Base-by-base conservation (phyloP, 768 basidiomycete genomes). In the Coprinopsis sp. region DNA sequence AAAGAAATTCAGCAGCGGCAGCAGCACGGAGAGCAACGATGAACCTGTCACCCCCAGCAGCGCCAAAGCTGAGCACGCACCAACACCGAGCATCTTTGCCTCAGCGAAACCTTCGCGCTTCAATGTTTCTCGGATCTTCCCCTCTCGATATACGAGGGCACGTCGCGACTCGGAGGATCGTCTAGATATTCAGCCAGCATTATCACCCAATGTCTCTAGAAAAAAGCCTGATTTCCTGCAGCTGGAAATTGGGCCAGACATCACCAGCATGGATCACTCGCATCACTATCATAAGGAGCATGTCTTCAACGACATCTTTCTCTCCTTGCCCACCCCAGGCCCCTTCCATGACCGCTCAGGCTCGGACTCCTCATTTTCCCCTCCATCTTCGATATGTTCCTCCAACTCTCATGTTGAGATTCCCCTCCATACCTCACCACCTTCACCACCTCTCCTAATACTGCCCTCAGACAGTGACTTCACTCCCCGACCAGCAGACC, bases 41-140 rank as follows among this genome's bases (percentile, higher is more conserved):
- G 37, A 54, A 54, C 10, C 44, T 47, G 16, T 51, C 60, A 10
- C 57, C 57, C 0, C 58, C 61, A 16, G 59, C 61, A 4, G 59
- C 61, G 2, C 12, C 31, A 51, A 11, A 52, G 51, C 28, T 40
- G 24, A 38, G 37, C 12, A 37, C 12, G 14, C 38, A 31, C 41
- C 38, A 29, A 27, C 38, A 33, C 44, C 42, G 31, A 47, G 51
- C 34, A 21, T 47, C 24, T 49, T 47, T 33, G 33, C 43, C 21
- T 37, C 55, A 4, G 27, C 40, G 37, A 58, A 39, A 24, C 33
- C 23, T 22, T 31, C 47, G 3, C 38, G 47, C 27, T 48, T 54
- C 21, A 64, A 56, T 44, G 57, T 52, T 37, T 65, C 57, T 37
- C 65, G 54, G 44, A 67, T 72, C 44, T 72, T 74, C 47, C 70